Evolutionary conservation across 78 protist species (phyloP).

Genomic region (Carpediemonas membranifera): DNA sequence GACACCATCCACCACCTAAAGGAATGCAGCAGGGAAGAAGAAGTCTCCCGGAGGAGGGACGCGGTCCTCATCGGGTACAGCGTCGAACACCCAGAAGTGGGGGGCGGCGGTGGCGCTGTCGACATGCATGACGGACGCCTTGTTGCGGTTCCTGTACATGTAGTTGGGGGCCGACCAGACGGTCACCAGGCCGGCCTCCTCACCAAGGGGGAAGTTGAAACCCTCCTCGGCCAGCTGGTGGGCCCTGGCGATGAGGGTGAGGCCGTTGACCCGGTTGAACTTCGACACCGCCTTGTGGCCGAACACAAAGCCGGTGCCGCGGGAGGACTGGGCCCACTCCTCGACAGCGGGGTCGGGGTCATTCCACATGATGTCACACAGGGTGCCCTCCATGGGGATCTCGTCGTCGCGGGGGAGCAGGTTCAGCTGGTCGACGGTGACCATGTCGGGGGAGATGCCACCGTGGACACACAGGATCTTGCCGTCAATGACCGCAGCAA

Average conservation of each 20-base stretch:
- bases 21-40: too few species aligned
- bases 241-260: conserved; percentile 91
- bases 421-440: conserved; percentile 63
- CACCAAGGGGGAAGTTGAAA: conserved; percentile 89
- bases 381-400: conserved; percentile 89
- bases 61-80: too few species aligned
- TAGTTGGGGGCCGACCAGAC: conserved; percentile 94
- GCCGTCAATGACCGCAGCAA: not conserved
- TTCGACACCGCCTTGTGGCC: conserved; percentile 78
- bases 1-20: too few species aligned
- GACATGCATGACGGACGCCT: not conserved
- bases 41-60: too few species aligned
- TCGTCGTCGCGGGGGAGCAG: conserved; percentile 65
- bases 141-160: conserved; percentile 3
- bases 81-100: too few species aligned
- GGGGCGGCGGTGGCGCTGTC: too few species aligned
- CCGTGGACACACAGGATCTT: conserved; percentile 13
- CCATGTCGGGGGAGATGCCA: conserved; percentile 5
- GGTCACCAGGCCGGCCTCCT: conserved; percentile 91
- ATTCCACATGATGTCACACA: conserved; percentile 96
- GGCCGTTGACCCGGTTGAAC: conserved; percentile 75
- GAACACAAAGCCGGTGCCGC: conserved; percentile 85
- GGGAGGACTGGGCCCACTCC: too few species aligned
- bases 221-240: conserved; percentile 95
- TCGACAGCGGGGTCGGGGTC: too few species aligned